phyloP scores from a whole-genome alignment of 1,284 basidiomycete genomes.

The Mycosarcoma maydis region DNA sequence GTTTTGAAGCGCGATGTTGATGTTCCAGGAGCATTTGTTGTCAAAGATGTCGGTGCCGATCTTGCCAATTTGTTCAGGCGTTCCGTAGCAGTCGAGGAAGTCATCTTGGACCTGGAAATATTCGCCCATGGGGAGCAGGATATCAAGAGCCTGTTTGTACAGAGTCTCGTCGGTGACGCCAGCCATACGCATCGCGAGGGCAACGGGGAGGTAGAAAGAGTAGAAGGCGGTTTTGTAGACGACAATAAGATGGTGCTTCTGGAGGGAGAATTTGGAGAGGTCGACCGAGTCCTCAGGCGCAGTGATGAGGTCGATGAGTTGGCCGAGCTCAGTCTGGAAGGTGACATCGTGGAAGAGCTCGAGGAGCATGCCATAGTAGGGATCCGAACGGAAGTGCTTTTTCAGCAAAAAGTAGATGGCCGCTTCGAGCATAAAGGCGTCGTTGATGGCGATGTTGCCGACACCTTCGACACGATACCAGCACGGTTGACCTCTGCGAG shows the following conservation, averaged over 20 bases:
- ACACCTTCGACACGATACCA: conserved; percentile 79
- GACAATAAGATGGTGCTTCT: conserved; percentile 91
- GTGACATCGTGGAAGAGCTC: conserved; percentile 92
- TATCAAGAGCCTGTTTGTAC: conserved; percentile 82
- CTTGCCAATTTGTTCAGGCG: conserved; percentile 93
- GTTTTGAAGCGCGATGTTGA: conserved; percentile 84
- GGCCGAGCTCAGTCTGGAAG: conserved; percentile 94
- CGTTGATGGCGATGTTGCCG: conserved; percentile 92
- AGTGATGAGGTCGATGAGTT: conserved; percentile 93
- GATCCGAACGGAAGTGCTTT: conserved; percentile 82
- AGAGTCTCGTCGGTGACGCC: conserved; percentile 77
- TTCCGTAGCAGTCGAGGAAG: conserved; percentile 90
- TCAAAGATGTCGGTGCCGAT: conserved; percentile 97
- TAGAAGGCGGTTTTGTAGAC: conserved; percentile 98
- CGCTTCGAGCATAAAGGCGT: conserved; percentile 93
- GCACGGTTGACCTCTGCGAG: conserved; percentile 96
- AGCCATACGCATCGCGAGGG: conserved; percentile 84
- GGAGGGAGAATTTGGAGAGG: conserved; percentile 82
- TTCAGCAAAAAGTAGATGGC: conserved; percentile 92
- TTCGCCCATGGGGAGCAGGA: conserved; percentile 91
- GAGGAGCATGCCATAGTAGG: conserved; percentile 86
- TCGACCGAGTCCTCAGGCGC: conserved; percentile 91
- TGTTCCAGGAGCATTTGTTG: conserved; percentile 98
- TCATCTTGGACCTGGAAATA: conserved; percentile 99
- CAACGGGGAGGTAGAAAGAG: conserved; percentile 98